A percentile compares a stretch with the other conserved stretches of the same genome.
These are phyloP conservation scores for Acanthochlamys bracteata DNA, from an alignment of 106 monocot species.

Conservation along the genomic window DNA sequence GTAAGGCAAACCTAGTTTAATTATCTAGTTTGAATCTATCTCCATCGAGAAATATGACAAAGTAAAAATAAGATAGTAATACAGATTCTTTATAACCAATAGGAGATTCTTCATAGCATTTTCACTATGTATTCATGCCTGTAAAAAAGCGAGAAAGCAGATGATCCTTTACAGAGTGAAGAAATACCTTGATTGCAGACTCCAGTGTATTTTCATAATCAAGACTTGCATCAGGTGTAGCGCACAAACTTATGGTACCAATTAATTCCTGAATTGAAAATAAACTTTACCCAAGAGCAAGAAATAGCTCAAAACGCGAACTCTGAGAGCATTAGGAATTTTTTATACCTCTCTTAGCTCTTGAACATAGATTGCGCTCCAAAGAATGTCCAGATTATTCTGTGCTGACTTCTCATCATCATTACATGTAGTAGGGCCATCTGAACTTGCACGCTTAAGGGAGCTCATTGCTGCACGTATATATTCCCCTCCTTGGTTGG, in stretches of 20 bases:
- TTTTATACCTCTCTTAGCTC: slow-evolving; percentile 48
- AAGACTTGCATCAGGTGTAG: slow-evolving; percentile 64
- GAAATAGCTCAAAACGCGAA: neutral
- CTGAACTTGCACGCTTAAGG: slow-evolving; percentile 25
- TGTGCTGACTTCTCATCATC: slow-evolving; percentile 14
- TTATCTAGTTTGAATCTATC: too few relatives aligned
- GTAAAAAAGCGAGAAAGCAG: neutral
- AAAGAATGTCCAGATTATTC: slow-evolving; percentile 39
- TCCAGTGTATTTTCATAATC: slow-evolving; percentile 55
- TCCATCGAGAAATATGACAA: neutral
- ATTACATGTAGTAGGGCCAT: slow-evolving; percentile 7
- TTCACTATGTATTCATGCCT: neutral
- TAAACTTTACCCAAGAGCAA: slow-evolving; percentile 7
- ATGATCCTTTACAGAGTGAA: neutral
- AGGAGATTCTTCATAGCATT: neutral
- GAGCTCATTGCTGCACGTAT: slow-evolving; percentile 56
- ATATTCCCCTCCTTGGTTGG: slow-evolving; percentile 46
- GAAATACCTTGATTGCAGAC: slow-evolving; percentile 62
- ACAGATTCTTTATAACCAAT: neutral
- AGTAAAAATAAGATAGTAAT: neutral
- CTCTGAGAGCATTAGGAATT: neutral
- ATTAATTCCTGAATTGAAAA: slow-evolving; percentile 39
- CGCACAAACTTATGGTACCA: slow-evolving; percentile 28
- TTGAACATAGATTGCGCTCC: slow-evolving; percentile 68
- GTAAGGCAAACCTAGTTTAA: neutral